Evolutionary conservation across 495 filamentous ascomycete genomes (phyloP).

Genomic region (Aspergillus sclerotioniger): DNA sequence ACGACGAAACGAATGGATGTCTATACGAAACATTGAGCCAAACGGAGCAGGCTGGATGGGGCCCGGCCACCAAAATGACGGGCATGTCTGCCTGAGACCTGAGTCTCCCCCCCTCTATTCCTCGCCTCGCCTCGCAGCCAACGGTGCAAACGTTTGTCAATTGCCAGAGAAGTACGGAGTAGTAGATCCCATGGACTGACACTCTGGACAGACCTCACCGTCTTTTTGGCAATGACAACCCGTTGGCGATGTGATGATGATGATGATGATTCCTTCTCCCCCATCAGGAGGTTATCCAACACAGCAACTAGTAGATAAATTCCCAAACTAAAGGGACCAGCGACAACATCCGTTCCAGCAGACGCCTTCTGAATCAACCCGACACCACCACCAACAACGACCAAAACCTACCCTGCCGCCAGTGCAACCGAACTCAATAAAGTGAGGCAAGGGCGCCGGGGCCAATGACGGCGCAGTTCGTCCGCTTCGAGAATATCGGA

Average conservation of each 20-base stretch:
- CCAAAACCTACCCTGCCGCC: background rate
- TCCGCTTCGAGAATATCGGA: constrained; percentile 15
- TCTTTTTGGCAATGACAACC: background rate
- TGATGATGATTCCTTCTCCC: background rate
- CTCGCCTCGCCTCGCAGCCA: background rate
- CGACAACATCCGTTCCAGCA: background rate
- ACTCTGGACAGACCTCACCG: background rate
- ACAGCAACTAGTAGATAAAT: background rate
- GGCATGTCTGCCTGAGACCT: background rate
- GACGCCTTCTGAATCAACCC: background rate
- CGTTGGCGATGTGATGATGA: background rate
- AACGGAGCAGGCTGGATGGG: constrained; percentile 5
- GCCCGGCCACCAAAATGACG: background rate
- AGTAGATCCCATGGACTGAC: too few relatives aligned
- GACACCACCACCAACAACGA: background rate
- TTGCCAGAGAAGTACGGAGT: too few relatives aligned
- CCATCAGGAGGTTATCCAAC: too few relatives aligned
- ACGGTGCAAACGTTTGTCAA: background rate
- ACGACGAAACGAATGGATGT: background rate
- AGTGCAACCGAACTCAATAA: constrained; percentile 6
- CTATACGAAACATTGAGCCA: constrained; percentile 7
- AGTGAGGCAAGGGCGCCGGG: constrained; percentile 17
- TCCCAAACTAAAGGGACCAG: background rate
- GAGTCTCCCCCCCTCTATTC: too few relatives aligned
- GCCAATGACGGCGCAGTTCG: constrained; percentile 12